phyloP scores from a whole-genome alignment of 805 yeast genomes.

The Metschnikowia santaceciliae region DNA sequence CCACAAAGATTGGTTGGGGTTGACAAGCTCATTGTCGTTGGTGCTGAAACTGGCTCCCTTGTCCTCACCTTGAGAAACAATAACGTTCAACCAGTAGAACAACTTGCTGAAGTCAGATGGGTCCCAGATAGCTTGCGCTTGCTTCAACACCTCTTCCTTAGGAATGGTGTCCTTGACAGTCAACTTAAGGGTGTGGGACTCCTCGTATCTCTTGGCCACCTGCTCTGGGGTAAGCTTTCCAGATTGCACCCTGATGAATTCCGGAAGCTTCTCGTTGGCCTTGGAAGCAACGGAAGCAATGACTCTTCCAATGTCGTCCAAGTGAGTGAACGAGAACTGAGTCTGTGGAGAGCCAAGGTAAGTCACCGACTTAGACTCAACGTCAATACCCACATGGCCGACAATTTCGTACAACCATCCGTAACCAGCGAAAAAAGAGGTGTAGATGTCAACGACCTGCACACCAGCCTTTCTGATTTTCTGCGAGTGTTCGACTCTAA shows the following conservation, averaged over 20 bases:
- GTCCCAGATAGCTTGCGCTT: slow-evolving; percentile 26
- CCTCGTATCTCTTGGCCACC: slow-evolving; percentile 38
- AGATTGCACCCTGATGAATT: slow-evolving; percentile 40
- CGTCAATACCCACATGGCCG: slow-evolving; percentile 36
- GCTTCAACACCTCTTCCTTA: slow-evolving; percentile 25
- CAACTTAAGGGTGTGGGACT: slow-evolving; percentile 27
- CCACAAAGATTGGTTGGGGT: slow-evolving; percentile 42
- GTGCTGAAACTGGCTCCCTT: slow-evolving; percentile 30
- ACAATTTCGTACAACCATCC: slow-evolving; percentile 16
- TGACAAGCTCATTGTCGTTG: slow-evolving; percentile 40
- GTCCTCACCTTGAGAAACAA: slow-evolving; percentile 36
- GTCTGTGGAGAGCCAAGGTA: slow-evolving; percentile 39
- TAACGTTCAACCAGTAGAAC: background rate
- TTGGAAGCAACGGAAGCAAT: slow-evolving; percentile 37
- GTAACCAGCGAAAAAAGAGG: slow-evolving; percentile 36
- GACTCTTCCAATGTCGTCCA: slow-evolving; percentile 43
- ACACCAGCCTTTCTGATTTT: slow-evolving; percentile 41
- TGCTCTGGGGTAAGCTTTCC: slow-evolving; percentile 37
- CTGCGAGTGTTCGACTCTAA: slow-evolving; percentile 34
- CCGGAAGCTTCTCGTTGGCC: slow-evolving; percentile 35
- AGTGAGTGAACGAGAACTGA: slow-evolving; percentile 11
- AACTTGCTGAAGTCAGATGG: slow-evolving; percentile 31
- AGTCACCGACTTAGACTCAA: slow-evolving; percentile 28
- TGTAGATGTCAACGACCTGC: slow-evolving; percentile 44
- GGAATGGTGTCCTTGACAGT: background rate